phyloP scores from a whole-genome alignment of 768 basidiomycete species.

The Tylopilus cervinicoccineus region DNA sequence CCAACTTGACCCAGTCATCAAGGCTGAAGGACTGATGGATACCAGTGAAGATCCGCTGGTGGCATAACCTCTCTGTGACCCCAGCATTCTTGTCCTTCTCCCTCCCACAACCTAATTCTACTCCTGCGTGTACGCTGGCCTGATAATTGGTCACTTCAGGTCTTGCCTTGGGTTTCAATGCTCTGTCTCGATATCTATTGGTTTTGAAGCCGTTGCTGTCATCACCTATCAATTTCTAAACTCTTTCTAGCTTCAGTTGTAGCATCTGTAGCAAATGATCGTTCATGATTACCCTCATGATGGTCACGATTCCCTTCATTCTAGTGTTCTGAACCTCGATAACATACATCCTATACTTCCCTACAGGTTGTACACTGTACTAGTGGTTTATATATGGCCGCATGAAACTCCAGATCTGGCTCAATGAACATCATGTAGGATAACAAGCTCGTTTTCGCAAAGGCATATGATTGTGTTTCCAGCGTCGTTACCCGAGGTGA shows the following conservation, averaged over 20 bases:
- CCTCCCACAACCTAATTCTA: constrained; percentile 4
- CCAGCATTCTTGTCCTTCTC: background rate
- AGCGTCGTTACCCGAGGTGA: constrained; percentile 32
- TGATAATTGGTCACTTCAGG: constrained; percentile 11
- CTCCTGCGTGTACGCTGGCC: constrained; percentile 6
- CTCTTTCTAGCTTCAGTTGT: constrained; percentile 23
- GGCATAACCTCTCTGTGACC: constrained; percentile 20
- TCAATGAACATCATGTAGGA: constrained; percentile 44
- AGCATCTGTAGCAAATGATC: constrained; percentile 32
- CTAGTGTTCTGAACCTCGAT: constrained; percentile 24
- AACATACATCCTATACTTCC: constrained; percentile 37
- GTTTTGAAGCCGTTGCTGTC: constrained; percentile 26
- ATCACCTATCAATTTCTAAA: constrained; percentile 24
- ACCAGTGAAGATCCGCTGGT: constrained; percentile 57
- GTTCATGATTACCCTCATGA: constrained; percentile 34
- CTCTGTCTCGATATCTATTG: constrained; percentile 31
- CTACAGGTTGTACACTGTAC: constrained; percentile 33
- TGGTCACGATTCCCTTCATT: constrained; percentile 30
- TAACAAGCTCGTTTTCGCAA: constrained; percentile 70
- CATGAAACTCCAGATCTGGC: constrained; percentile 16
- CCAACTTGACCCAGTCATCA: constrained; percentile 47
- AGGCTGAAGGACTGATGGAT: constrained; percentile 64
- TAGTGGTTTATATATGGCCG: constrained; percentile 23
- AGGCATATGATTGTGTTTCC: constrained; percentile 56
- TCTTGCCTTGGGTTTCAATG: constrained; percentile 20